Conservation (phyloP, 805 yeast species). For the Candida peoriensis region DNA sequence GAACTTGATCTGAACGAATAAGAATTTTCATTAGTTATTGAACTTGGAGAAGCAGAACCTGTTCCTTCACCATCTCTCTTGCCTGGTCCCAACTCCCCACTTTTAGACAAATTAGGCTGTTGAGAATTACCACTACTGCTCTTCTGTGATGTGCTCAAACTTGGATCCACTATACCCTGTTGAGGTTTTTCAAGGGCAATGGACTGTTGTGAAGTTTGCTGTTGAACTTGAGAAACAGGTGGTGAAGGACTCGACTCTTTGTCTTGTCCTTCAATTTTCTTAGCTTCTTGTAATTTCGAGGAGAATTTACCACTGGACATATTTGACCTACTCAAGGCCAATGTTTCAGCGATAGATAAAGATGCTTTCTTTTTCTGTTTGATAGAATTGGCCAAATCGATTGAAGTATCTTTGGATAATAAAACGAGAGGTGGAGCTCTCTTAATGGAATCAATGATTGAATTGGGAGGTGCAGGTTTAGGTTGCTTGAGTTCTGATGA, state of each 20-base stretch:
- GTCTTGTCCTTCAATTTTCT: constrained; percentile 2
- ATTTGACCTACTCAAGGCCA: constrained; percentile 47
- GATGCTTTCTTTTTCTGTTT: constrained; percentile 25
- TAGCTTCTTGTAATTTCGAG: constrained; percentile 20
- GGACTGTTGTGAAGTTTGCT: constrained; percentile 2
- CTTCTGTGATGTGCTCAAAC: too few relatives aligned
- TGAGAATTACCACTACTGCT: too few relatives aligned
- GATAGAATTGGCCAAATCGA: constrained; percentile 20
- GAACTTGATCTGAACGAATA: too few relatives aligned
- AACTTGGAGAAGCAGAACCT: too few relatives aligned
- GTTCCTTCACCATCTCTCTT: too few relatives aligned
- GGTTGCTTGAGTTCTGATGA: constrained; percentile 14
- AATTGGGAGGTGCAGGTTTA: constrained; percentile 18
- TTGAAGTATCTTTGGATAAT: constrained; percentile 22
- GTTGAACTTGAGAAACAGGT: neutral
- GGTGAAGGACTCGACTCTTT: neutral
- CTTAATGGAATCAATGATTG: constrained; percentile 19
- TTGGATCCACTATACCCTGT: too few relatives aligned
- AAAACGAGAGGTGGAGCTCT: constrained; percentile 18
- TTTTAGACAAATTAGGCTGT: too few relatives aligned
- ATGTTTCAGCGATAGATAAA: constrained; percentile 54
- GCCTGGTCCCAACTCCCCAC: too few relatives aligned
- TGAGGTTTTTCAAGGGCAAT: too few relatives aligned
- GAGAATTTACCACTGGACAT: constrained; percentile 31
- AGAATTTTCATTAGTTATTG: too few relatives aligned